Base-by-base conservation (phyloP, 2,329 filamentous ascomycete species). In the Penicillium janthinellum region DNA sequence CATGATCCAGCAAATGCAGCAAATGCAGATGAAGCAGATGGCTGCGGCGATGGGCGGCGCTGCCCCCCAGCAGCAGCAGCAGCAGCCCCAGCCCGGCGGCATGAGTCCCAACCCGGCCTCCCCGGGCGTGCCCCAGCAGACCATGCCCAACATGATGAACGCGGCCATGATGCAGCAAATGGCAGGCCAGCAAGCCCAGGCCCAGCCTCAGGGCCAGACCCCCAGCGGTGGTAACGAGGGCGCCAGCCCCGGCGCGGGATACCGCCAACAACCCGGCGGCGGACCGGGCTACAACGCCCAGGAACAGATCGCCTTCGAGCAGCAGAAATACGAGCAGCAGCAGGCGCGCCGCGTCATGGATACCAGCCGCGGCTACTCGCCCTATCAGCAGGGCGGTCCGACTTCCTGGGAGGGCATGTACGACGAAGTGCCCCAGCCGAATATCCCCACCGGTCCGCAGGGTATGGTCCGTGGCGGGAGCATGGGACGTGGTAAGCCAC, bases 371-470 rank as follows among this genome's bases (percentile, higher is more conserved):
- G 72, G 66, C 17, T 77, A 77, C 70, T 71, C 77, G 57, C 73
- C 77, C 41, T 78, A 80, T 62, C 74, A 82, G 75, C 70, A 84
- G 58, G 87, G 86, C 47, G 87, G 87, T 15, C 89, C 90, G n/a
- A 91, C 90, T 25, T 93, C 89, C 42, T 97, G 93, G 92, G 94
- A 98, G 75, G 94, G 94, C 71, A 96, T 96, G 92, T 98, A 97
- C 75, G 94, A 98, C 73, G 94, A 97, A 74, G 91, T 93, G 1
- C 93, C 92, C 15, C 91, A 94, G 73, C 91, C 91, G 5, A 88
- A 88, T 68, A 84, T 88, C 58, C 80, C 82, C 65, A 81, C 79
- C 15, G 83, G 81, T 49, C 81, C 83, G 53, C 79, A 78, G 59
- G 78, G 81, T 61, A 77, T 79, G 62, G 77, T 78, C 52, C 76